These are phyloP conservation scores for Nemania serpens DNA, from an alignment of 2,329 filamentous ascomycete genomes.

Conservation along the genomic window DNA sequence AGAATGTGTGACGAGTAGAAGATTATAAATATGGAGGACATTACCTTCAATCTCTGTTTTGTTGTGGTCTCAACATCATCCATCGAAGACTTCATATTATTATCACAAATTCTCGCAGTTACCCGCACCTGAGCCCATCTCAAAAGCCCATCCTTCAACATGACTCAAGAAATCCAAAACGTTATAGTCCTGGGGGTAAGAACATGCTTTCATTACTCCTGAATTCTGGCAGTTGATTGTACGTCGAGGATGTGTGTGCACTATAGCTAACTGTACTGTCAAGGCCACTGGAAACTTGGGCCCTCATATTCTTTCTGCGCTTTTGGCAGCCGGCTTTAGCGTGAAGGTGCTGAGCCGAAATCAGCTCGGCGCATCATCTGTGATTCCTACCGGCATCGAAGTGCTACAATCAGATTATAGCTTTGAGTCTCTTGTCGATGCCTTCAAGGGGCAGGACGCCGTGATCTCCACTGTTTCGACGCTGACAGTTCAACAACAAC, in stretches of 20 bases:
- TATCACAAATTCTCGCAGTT: no score
- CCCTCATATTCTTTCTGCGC: background rate
- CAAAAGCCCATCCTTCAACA: background rate
- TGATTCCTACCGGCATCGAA: background rate
- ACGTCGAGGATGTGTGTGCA: background rate
- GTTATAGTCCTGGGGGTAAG: background rate
- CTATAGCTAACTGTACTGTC: background rate
- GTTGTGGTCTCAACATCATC: no score
- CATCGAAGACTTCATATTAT: no score
- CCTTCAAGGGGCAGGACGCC: conserved; percentile 7
- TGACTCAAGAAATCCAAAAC: background rate
- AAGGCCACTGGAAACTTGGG: background rate
- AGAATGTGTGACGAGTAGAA: no score
- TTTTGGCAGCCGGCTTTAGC: background rate
- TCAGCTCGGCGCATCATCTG: background rate
- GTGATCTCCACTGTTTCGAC: conserved; percentile 1
- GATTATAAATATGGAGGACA: no score
- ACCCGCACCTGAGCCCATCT: background rate
- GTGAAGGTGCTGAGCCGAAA: background rate
- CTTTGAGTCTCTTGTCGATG: background rate
- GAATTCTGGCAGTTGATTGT: background rate
- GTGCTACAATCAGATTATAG: background rate
- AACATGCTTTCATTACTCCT: background rate
- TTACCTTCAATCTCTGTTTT: no score
- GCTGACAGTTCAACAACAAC: background rate